phyloP scores from a whole-genome alignment of 2,329 filamentous ascomycete species.

The Aspergillus sp. region DNA sequence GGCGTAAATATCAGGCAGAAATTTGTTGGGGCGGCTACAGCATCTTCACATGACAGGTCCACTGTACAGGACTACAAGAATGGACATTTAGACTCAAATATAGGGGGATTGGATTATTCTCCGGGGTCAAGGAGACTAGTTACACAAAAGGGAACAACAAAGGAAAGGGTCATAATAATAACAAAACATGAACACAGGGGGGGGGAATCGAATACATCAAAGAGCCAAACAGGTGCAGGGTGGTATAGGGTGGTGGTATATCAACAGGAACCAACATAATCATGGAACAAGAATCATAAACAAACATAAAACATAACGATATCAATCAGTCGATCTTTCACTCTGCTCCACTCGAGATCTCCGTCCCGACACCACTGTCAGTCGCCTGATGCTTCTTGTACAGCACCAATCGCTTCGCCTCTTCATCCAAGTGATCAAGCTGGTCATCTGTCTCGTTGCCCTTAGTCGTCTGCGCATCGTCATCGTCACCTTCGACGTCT shows the following conservation, averaged over 20 bases:
- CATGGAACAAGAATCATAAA: constrained; percentile 7
- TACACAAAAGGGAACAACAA: neutral
- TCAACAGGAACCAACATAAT: constrained; percentile 19
- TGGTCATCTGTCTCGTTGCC: constrained; percentile 6
- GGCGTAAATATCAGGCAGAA: constrained; percentile 5
- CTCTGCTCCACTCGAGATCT: constrained; percentile 16
- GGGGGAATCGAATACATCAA: neutral
- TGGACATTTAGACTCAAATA: too few relatives aligned
- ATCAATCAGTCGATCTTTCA: constrained; percentile 8
- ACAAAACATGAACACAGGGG: neutral
- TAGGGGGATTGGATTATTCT: too few relatives aligned
- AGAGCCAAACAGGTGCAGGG: neutral
- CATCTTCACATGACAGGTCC: neutral
- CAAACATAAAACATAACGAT: constrained; percentile 10
- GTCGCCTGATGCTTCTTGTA: constrained; percentile 16
- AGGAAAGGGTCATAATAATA: neutral
- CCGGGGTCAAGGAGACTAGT: too few relatives aligned
- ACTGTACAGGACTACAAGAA: neutral
- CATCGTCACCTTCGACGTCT: constrained; percentile 9
- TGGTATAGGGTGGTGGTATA: neutral
- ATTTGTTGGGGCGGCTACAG: constrained; percentile 11
- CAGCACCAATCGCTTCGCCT: constrained; percentile 22
- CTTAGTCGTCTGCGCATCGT: constrained; percentile 13
- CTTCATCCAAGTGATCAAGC: constrained; percentile 1
- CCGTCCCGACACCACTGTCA: constrained; percentile 25